phyloP scores from a whole-genome alignment of 495 filamentous ascomycete genomes.

The Astrothelium subdiscretum region DNA sequence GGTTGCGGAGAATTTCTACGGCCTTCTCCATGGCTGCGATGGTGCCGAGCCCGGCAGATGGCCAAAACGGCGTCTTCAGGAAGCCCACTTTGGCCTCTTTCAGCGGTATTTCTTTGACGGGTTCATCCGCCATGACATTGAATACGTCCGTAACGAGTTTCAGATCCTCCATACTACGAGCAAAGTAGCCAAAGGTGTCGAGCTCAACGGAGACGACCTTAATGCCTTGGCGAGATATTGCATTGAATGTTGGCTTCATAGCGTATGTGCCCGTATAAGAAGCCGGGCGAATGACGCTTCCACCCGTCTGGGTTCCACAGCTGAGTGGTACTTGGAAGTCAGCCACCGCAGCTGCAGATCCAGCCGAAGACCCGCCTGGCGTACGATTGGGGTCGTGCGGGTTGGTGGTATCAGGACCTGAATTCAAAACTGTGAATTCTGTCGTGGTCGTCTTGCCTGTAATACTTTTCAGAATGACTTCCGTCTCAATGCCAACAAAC shows the following conservation, averaged over 20 bases:
- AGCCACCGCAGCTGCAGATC: constrained; percentile 40
- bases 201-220: constrained; percentile 36
- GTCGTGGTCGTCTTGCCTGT: constrained; percentile 35
- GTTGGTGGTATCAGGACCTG: constrained; percentile 32
- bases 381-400: constrained; percentile 38
- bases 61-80: constrained; percentile 37
- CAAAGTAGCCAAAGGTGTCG: constrained; percentile 44
- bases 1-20: constrained; percentile 26
- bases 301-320: constrained; percentile 42
- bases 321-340: constrained; percentile 39
- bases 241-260: constrained; percentile 46
- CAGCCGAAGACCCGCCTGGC: constrained; percentile 42
- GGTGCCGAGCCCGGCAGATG: constrained; percentile 35
- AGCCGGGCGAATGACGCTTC: constrained; percentile 36
- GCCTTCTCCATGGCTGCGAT: constrained; percentile 32
- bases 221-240: constrained; percentile 42
- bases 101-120: constrained; percentile 3
- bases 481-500: not conserved
- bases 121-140: constrained; percentile 35
- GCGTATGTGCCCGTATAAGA: constrained; percentile 45
- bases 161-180: constrained; percentile 39
- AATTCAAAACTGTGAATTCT: constrained; percentile 36
- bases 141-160: constrained; percentile 38
- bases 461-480: not conserved
- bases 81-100: constrained; percentile 34